These are phyloP conservation scores for Volvariella volvacea DNA, from an alignment of 1,284 basidiomycete species.

Conservation along the genomic window DNA sequence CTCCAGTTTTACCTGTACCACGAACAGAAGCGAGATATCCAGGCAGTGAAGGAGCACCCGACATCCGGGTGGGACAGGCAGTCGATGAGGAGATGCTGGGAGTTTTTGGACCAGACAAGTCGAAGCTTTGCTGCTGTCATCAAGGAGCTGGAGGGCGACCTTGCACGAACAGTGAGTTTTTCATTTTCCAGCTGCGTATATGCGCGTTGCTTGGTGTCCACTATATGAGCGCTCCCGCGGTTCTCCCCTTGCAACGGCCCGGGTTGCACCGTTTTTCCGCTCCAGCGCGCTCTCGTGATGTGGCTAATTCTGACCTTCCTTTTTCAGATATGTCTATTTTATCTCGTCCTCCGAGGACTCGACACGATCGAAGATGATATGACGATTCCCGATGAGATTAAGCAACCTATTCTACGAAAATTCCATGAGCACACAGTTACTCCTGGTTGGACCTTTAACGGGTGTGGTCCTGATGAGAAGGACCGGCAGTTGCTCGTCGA, in stretches of 20 bases:
- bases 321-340: constrained; percentile 86
- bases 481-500: constrained; percentile 85
- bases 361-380: constrained; percentile 99
- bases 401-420: constrained; percentile 80
- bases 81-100: constrained; percentile 89
- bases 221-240: too few species aligned
- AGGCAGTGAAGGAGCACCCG: constrained; percentile 58
- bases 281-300: too few species aligned
- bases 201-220: too few species aligned
- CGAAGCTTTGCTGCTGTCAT: constrained; percentile 92
- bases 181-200: constrained; percentile 3
- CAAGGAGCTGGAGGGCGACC: constrained; percentile 93
- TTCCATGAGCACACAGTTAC: constrained; percentile 82
- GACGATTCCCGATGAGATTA: constrained; percentile 83
- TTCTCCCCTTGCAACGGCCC: too few species aligned
- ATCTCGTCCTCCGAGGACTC: constrained; percentile 87
- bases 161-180: constrained; percentile 86
- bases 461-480: constrained; percentile 84
- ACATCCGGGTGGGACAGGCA: constrained; percentile 80
- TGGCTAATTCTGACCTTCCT: constrained; percentile 5
- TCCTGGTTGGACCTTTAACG: constrained; percentile 86
- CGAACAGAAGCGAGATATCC: constrained; percentile 76
- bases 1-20: constrained; percentile 78
- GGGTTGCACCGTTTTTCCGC: too few species aligned
- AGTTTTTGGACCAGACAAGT: constrained; percentile 84